These are phyloP conservation scores for Cystobasidium tubakii DNA, from an alignment of 768 basidiomycete genomes.

Conservation along the genomic window DNA sequence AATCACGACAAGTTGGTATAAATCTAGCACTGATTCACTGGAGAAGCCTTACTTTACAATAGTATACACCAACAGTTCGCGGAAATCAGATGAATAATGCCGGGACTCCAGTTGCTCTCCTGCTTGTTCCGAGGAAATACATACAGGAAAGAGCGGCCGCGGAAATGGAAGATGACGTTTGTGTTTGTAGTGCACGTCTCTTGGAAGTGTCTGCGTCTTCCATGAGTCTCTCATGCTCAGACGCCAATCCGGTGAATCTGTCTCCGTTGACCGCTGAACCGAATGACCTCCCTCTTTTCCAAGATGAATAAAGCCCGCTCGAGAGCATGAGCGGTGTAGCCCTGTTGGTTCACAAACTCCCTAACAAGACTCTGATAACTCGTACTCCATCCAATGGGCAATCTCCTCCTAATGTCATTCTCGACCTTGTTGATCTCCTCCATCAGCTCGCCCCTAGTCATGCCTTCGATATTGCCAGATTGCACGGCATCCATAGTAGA, in stretches of 20 bases:
- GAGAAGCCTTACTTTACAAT: too few relatives aligned
- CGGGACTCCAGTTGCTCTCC: background rate
- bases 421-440: slow-evolving; percentile 81
- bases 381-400: slow-evolving; percentile 69
- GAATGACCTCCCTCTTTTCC: slow-evolving; percentile 91
- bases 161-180: too few relatives aligned
- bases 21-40: background rate
- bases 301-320: slow-evolving; percentile 83
- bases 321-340: slow-evolving; percentile 53
- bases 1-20: too few relatives aligned
- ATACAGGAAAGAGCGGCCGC: background rate
- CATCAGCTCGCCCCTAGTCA: slow-evolving; percentile 82
- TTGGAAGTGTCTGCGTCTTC: too few relatives aligned
- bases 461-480: slow-evolving; percentile 77
- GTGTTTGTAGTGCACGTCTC: too few relatives aligned
- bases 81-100: background rate
- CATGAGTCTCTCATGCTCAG: background rate
- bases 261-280: slow-evolving; percentile 55
- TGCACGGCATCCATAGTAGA: slow-evolving; percentile 99
- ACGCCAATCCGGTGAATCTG: slow-evolving; percentile 43
- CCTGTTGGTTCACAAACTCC: slow-evolving; percentile 89
- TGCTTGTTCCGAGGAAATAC: background rate
- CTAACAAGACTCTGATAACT: slow-evolving; percentile 86
- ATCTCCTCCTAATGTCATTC: slow-evolving; percentile 44
- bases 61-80: background rate